These are phyloP conservation scores for Phytophthora capsici DNA, from an alignment of 352 stramenopile genomes.

Conservation along the genomic window DNA sequence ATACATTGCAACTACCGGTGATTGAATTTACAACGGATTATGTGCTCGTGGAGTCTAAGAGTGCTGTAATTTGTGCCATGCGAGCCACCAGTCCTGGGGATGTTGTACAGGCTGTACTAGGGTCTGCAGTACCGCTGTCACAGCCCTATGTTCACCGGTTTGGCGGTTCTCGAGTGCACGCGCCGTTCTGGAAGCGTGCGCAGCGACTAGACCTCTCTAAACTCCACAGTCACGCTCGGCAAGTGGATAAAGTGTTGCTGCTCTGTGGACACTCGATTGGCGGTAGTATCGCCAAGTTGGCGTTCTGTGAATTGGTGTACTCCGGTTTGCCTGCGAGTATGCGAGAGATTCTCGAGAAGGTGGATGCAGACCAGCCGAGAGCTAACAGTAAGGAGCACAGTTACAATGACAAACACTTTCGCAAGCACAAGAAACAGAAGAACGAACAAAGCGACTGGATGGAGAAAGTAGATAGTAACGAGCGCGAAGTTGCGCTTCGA, in stretches of 20 bases:
- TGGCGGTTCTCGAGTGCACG: constrained; percentile 69
- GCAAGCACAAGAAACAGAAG: constrained; percentile 33
- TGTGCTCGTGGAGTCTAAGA: constrained; percentile 66
- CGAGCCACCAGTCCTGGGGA: constrained; percentile 61
- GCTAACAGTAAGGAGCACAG: constrained; percentile 30
- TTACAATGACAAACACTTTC: constrained; percentile 27
- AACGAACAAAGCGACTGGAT: constrained; percentile 26
- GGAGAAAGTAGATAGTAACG: constrained; percentile 17
- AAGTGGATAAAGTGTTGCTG: constrained; percentile 63
- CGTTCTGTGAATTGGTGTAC: constrained; percentile 74
- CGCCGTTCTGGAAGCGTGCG: constrained; percentile 78
- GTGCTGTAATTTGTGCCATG: constrained; percentile 70
- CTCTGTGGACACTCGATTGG: constrained; percentile 81
- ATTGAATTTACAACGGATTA: constrained; percentile 55
- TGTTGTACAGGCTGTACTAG: constrained; percentile 70
- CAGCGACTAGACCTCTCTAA: constrained; percentile 57
- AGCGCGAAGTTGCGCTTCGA: constrained; percentile 22
- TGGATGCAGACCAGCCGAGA: constrained; percentile 53
- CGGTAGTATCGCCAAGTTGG: constrained; percentile 79
- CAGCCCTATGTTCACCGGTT: constrained; percentile 78
- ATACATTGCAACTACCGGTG: constrained; percentile 60
- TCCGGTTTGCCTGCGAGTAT: constrained; percentile 50
- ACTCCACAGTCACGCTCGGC: constrained; percentile 45
- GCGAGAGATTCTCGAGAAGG: constrained; percentile 52
- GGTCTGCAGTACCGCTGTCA: constrained; percentile 66